Conservation (phyloP, 768 basidiomycete genomes). For the Hirschioporus abietinus region DNA sequence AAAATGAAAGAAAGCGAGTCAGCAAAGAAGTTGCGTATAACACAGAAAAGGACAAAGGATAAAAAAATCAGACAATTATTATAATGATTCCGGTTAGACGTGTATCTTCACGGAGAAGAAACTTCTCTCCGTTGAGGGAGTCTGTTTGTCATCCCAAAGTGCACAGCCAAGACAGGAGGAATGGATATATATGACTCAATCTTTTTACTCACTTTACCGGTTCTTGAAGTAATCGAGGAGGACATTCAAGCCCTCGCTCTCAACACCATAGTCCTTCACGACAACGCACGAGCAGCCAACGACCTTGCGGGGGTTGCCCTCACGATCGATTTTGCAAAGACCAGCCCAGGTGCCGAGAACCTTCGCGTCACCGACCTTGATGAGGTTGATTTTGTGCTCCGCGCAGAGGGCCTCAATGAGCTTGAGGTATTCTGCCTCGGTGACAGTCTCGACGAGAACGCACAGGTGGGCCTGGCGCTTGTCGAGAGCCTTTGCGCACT, state of each 20-base stretch:
- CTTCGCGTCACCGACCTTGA: slow-evolving; percentile 99
- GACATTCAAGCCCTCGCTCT: slow-evolving; percentile 93
- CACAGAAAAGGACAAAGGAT: slow-evolving; percentile 2
- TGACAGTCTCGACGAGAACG: slow-evolving; percentile 98
- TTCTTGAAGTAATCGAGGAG: slow-evolving; percentile 96
- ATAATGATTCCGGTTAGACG: slow-evolving; percentile 90
- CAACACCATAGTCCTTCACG: slow-evolving; percentile 95
- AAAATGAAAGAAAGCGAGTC: background rate
- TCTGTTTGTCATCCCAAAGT: slow-evolving; percentile 75
- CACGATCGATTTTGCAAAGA: slow-evolving; percentile 99
- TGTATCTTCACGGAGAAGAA: slow-evolving; percentile 58
- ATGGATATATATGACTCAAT: slow-evolving; percentile 11
- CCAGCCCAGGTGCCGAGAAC: slow-evolving; percentile 98
- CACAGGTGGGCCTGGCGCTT: slow-evolving; percentile 98
- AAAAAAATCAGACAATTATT: slow-evolving; percentile 53
- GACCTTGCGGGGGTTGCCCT: slow-evolving; percentile 96
- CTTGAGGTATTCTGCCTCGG: slow-evolving; percentile 99
- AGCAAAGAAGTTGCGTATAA: background rate
- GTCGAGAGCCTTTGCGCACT: slow-evolving; percentile 97
- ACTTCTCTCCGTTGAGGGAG: slow-evolving; percentile 81
- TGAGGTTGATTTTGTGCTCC: slow-evolving; percentile 98
- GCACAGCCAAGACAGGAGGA: slow-evolving; percentile 6
- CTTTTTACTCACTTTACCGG: slow-evolving; percentile 52
- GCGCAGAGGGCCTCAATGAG: slow-evolving; percentile 99
- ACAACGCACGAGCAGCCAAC: slow-evolving; percentile 93